Evolutionary conservation across 352 stramenopile species (phyloP).

Genomic region (Thalassiosira ordinaria): DNA sequence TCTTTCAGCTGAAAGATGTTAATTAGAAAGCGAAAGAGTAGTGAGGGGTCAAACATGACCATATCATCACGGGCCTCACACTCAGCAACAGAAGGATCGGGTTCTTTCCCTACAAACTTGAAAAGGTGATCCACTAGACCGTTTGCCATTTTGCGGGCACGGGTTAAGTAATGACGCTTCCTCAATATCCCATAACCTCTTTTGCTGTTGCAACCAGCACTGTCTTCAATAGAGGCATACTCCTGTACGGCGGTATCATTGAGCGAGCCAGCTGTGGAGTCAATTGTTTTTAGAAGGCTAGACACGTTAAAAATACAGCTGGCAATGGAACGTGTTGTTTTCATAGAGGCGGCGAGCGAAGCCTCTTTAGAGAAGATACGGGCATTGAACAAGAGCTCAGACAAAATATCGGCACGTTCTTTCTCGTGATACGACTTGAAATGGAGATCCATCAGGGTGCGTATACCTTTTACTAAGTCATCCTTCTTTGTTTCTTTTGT

Average conservation of each 20-base stretch:
- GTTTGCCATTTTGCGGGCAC: neutral
- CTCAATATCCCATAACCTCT: neutral
- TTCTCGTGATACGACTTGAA: neutral
- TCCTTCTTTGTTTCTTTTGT: slow-evolving; percentile 3
- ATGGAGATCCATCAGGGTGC: neutral
- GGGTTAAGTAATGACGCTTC: neutral
- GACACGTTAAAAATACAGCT: neutral
- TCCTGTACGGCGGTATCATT: neutral
- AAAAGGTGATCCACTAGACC: neutral
- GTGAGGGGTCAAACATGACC: neutral
- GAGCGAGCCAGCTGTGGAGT: neutral
- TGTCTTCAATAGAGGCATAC: neutral
- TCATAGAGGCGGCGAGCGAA: neutral
- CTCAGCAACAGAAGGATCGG: neutral
- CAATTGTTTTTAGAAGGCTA: neutral
- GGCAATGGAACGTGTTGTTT: neutral
- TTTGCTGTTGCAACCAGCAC: neutral
- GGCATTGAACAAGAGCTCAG: neutral
- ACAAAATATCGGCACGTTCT: neutral
- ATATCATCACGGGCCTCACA: neutral
- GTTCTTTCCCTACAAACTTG: neutral
- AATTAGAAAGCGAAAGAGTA: neutral
- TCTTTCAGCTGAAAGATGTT: neutral
- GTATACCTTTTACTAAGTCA: neutral
- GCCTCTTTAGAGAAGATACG: neutral